Evolutionary conservation across 23 red algal species (phyloP), one percentile per base, ranked within the genome.

Genomic region (Agarophyton chilense): DNA sequence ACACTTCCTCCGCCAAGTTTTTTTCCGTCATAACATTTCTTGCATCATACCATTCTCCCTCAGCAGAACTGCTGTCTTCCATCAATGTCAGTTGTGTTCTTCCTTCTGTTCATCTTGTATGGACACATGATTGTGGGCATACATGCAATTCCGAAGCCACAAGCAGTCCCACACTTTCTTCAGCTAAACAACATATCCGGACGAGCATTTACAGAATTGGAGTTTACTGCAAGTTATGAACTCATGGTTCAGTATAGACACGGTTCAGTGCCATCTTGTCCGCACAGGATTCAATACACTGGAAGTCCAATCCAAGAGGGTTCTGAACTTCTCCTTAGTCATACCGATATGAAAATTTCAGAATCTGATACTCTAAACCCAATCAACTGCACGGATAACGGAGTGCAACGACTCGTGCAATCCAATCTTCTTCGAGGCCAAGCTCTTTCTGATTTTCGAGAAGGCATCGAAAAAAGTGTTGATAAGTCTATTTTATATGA

Each of bases 341-440:
- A 89, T 45, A 46, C 36, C 11, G 85, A 89, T 61, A 89, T 89
- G 73, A 64, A 47, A 63, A 89, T 89, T 25, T 80, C 77, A 18
- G 85, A 58, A 22, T 40, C 71, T 8, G 54, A 74, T 40, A 79
- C 67, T 10, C 18, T 63, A 11, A 77, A 26, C 6, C 61, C 85
- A 24, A 50, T 61, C 16, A 36, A 56, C 18, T 89, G 85, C 32
- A 89, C 70, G 11, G 71, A 77, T 52, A 55, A 26, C 25, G 85
- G 85, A 49, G 17, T 42, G n/a, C 67, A 73, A 58, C n/a, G 39
- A 13, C 73, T 89, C 14, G 71, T 66, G 13, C 60, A 19, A 2
- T 89, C 85, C 4, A 43, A 35, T 66, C 44, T n/a, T 8, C 71
- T 89, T 21, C 51, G 46, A 13, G 85, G 22, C 32, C 17, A 74